Conservation (phyloP, 768 basidiomycete species). For the Rhizopogon vesiculosus region DNA sequence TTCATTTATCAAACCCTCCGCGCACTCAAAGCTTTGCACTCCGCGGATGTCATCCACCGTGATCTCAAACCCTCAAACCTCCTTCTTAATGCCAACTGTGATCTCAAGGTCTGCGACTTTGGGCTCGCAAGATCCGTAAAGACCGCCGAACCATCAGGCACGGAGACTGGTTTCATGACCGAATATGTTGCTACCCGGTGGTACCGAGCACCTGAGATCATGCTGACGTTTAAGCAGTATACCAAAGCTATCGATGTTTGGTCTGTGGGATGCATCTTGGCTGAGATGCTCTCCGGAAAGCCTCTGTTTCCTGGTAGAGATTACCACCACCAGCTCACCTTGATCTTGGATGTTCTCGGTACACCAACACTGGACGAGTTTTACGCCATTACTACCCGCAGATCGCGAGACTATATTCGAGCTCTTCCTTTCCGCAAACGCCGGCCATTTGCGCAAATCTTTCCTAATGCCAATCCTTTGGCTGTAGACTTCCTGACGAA, state of each 20-base stretch:
- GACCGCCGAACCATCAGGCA: conserved; percentile 80
- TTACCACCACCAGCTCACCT: conserved; percentile 93
- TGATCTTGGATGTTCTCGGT: conserved; percentile 95
- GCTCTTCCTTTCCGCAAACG: conserved; percentile 91
- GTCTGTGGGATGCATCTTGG: conserved; percentile 85
- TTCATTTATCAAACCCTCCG: conserved; percentile 94
- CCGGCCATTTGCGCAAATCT: conserved; percentile 75
- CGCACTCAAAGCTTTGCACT: conserved; percentile 93
- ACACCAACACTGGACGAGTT: conserved; percentile 98
- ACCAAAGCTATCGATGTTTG: conserved; percentile 93
- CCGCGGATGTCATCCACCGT: conserved; percentile 93
- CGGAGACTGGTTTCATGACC: conserved; percentile 88
- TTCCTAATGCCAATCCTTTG: conserved; percentile 85
- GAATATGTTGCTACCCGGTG: conserved; percentile 98
- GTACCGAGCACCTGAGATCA: conserved; percentile 99
- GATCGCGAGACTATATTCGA: conserved; percentile 93
- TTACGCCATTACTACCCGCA: conserved; percentile 89
- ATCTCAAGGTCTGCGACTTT: conserved; percentile 94
- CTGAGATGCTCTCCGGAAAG: conserved; percentile 97
- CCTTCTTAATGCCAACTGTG: conserved; percentile 95
- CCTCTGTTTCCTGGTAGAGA: conserved; percentile 96
- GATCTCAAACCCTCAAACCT: conserved; percentile 98
- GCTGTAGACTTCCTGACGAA: conserved; percentile 78
- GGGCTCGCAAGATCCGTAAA: conserved; percentile 89
- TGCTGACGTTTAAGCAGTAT: conserved; percentile 99